phyloP scores from a whole-genome alignment of 768 basidiomycete species.

The Psilocybe cyanescens region DNA sequence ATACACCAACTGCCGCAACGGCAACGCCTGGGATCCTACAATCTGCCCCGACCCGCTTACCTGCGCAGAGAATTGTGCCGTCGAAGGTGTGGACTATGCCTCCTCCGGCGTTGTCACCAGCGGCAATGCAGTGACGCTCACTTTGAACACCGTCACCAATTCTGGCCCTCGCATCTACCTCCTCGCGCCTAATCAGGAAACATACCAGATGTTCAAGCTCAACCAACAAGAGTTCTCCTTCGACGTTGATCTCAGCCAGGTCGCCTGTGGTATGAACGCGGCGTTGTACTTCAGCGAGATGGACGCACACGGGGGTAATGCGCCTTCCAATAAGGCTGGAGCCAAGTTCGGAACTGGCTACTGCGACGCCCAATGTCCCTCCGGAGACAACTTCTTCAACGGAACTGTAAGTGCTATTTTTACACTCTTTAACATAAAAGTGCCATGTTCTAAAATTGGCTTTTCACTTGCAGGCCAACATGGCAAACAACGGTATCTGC shows the following conservation, averaged over 20 bases:
- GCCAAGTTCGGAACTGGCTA: slow-evolving; percentile 66
- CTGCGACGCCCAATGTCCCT: slow-evolving; percentile 68
- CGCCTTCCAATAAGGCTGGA: slow-evolving; percentile 56
- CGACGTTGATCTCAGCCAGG: slow-evolving; percentile 61
- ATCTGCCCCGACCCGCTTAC: slow-evolving; percentile 52
- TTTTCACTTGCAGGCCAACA: slow-evolving; percentile 42
- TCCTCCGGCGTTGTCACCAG: slow-evolving; percentile 56
- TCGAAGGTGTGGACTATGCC: slow-evolving; percentile 52
- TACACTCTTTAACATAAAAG: background rate
- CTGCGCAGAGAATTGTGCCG: slow-evolving; percentile 48
- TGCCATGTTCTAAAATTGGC: background rate
- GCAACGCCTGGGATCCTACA: slow-evolving; percentile 54
- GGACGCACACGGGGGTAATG: slow-evolving; percentile 58
- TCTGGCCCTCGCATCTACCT: slow-evolving; percentile 50
- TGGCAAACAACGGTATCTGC: slow-evolving; percentile 50
- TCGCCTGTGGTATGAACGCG: slow-evolving; percentile 64
- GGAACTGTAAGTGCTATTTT: slow-evolving; percentile 42
- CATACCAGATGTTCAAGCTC: slow-evolving; percentile 55
- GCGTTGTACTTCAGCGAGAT: slow-evolving; percentile 65
- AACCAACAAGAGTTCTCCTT: slow-evolving; percentile 62
- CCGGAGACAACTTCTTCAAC: slow-evolving; percentile 66
- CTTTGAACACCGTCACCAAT: slow-evolving; percentile 40
- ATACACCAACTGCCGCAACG: slow-evolving; percentile 50
- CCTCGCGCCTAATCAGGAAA: slow-evolving; percentile 40
- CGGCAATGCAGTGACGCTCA: slow-evolving; percentile 47